Evolutionary conservation across 2,329 filamentous ascomycete species (phyloP), one percentile per base, ranked within the genome.

Genomic region (Penicillium fuscoglaucum): DNA sequence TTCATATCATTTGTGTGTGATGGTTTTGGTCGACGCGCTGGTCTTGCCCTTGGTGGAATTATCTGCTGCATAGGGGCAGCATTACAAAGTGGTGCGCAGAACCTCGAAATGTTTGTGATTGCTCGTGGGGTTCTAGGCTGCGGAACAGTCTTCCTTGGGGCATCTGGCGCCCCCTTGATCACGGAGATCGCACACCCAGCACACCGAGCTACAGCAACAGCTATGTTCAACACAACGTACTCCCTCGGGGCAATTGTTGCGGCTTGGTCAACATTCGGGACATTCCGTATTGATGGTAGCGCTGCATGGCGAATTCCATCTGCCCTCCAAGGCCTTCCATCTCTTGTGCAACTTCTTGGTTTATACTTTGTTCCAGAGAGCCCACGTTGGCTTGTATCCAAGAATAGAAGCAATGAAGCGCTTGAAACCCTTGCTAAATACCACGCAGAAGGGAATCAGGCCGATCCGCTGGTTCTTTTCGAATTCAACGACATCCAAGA

Each of bases 201-300:
- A 3, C 44, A 47, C 44, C 26, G 28, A n/a, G 7, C 17, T 29
- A 9, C 31, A 12, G 6, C 19, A 3, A 19, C 13, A 9, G 26
- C 26, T 17, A 12, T 31, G n/a, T 47, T 31, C n/a, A 47, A 31
- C 28, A 47, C 26, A 17, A 19, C 9, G 6, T 47, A 17, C 15
- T 33, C 29, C 4, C 26, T 47, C 9, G 44, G 44, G n/a, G n/a
- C 28, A n/a, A 85, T 86, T 48, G 74, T 85, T 8, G 82, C 84
- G 1, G 78, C 77, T 19, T 59, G 52, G 52, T 10, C 44, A 8
- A 48, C 47, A 15, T 59, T 52, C 15, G 52, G 57, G 10, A 40
- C 31, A 9, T 26, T 17, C 3, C 15, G 15, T 6, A 50, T 50
- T 1, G 6, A 10, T 24, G 7, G 17, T 8, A 13, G 19, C 13